Evolutionary conservation across 306 rosid species (phyloP).

Genomic region (Carpinus viminea): DNA sequence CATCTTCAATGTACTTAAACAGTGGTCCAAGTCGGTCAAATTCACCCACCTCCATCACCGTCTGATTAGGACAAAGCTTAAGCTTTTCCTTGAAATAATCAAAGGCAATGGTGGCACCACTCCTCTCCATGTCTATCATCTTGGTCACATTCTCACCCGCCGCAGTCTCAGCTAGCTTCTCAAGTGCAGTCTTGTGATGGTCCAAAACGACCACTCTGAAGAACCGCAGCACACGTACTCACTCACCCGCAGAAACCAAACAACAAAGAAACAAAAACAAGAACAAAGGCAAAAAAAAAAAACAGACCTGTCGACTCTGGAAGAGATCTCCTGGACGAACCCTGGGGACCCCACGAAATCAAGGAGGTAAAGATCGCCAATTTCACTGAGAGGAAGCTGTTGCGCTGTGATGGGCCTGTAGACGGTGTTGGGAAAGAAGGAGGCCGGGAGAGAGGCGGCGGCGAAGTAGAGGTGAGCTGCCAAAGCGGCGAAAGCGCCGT

Average conservation of each 20-base stretch:
- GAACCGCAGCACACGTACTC: not conserved
- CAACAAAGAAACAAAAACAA: not conserved
- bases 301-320: slow-evolving; percentile 50
- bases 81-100: slow-evolving; percentile 74
- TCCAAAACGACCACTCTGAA: slow-evolving; percentile 71
- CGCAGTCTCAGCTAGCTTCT: slow-evolving; percentile 29
- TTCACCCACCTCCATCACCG: slow-evolving; percentile 3
- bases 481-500: slow-evolving; percentile 84
- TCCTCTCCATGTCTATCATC: slow-evolving; percentile 67
- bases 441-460: slow-evolving; percentile 44
- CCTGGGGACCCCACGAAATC: slow-evolving; percentile 80
- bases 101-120: slow-evolving; percentile 93
- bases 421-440: slow-evolving; percentile 82
- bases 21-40: slow-evolving; percentile 52
- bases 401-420: slow-evolving; percentile 62
- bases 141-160: slow-evolving; percentile 46
- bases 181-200: slow-evolving; percentile 88
- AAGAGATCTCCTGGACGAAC: slow-evolving; percentile 60
- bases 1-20: slow-evolving; percentile 80
- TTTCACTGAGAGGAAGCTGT: slow-evolving; percentile 62
- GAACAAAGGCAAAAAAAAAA: not conserved
- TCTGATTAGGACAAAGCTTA: not conserved
- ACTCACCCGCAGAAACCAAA: not conserved
- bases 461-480: slow-evolving; percentile 89
- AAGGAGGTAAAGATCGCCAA: slow-evolving; percentile 67